Base-by-base conservation (phyloP, 768 basidiomycete species). In the Lactarius vividus region DNA sequence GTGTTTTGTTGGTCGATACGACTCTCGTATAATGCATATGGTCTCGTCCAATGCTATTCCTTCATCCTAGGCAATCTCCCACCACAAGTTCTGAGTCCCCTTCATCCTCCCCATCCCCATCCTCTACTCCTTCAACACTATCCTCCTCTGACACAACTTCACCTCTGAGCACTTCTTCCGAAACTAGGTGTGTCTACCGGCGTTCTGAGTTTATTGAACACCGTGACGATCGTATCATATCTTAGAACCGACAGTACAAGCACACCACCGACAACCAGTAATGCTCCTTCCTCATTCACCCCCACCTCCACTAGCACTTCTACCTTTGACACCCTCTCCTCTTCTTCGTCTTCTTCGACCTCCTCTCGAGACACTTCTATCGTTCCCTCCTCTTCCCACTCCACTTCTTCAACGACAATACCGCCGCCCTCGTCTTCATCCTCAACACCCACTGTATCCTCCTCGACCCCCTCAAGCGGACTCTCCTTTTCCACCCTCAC, bases 401-500 rank as follows among this genome's bases (percentile, higher is more conserved):
- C 61, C 15, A 23, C 57, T 16, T 35, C 53, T 20, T 44, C 20
- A 2, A 2, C 39, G 1, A 20, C 28, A 3, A 1, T 52, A 0
- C 28, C 44, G 4, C 8, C 52, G 35, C 57, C 61, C 10, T 40
- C 42, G 3, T 10, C 28, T 1, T 35, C 58, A 1, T 11, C 68
- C 10, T 35, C 49, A 15, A 46, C 52, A 8, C 39, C 46, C 4
- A 8, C 60, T 1, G 6, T 53, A 53, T 4, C 58, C 8, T 4
- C 58, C 8, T 39, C 37, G 1, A 39, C 57, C 0, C 20, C 18
- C 23, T 23, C 63, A 3, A 69, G 64, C 55, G 62, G 59, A 2
- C 29, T 61, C 18, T 26, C 35, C 11, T n/a, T 70, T 44, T 55
- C 61, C 5, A 70, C 68, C 18, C 49, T 59, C 59, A 63, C 64